Conservation (phyloP, 1,139 yeast species). For the Geotrichum bryndzae region DNA sequence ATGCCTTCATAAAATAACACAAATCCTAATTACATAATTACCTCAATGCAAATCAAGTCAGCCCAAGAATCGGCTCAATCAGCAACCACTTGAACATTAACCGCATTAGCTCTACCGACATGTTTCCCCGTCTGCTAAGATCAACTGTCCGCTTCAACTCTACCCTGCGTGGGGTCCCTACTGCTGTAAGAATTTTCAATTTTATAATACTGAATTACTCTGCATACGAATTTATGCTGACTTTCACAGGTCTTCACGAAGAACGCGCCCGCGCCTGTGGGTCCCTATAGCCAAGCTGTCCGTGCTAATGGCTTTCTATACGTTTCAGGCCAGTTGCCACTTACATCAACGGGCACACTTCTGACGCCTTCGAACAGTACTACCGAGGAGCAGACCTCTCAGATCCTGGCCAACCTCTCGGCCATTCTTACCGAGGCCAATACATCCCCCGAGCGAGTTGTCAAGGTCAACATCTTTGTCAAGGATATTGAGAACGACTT, state of each 20-base stretch:
- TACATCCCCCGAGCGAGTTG: conserved; percentile 72
- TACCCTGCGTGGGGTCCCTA: not conserved
- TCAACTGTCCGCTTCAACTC: not conserved
- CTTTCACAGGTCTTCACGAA: conserved; percentile 41
- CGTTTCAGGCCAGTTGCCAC: conserved; percentile 93
- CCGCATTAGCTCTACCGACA: no score
- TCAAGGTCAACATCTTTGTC: conserved; percentile 80
- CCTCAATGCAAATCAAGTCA: no score
- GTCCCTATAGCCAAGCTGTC: conserved; percentile 89
- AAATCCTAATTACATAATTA: no score
- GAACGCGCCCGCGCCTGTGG: conserved; percentile 91
- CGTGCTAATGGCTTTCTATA: conserved; percentile 74
- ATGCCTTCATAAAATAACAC: not conserved
- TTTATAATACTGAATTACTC: not conserved
- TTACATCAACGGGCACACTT: conserved; percentile 67
- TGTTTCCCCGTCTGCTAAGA: not conserved
- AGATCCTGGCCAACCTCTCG: conserved; percentile 68
- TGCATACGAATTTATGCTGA: not conserved
- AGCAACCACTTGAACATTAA: not conserved
- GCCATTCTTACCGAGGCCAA: conserved; percentile 75
- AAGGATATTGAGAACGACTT: conserved; percentile 74
- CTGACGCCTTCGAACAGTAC: conserved; percentile 48
- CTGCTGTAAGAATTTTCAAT: not conserved
- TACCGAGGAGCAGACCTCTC: conserved; percentile 78
- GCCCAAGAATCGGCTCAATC: not conserved